phyloP scores from a whole-genome alignment of 2,329 filamentous ascomycete genomes.

The Exophiala sp. region DNA sequence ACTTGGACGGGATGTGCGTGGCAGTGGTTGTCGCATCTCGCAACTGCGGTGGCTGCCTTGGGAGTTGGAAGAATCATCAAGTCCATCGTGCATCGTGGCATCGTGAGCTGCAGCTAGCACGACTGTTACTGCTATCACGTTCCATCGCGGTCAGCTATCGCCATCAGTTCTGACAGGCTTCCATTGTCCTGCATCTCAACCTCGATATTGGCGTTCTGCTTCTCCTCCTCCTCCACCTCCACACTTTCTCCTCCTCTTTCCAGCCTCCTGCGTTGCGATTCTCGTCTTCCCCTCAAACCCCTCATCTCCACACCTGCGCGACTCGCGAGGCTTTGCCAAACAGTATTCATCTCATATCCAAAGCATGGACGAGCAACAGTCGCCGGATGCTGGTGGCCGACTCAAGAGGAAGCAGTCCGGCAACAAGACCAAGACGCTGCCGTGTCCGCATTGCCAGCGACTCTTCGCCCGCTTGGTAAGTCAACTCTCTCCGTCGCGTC shows the following conservation, averaged over 20 bases:
- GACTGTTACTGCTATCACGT: no score
- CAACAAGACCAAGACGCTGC: conserved; percentile 42
- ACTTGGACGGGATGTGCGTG: background rate
- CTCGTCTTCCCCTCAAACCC: conserved; percentile 8
- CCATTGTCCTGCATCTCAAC: no score
- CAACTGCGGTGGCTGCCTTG: background rate
- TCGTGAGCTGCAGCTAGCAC: no score
- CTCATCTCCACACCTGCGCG: conserved; percentile 15
- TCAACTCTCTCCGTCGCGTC: background rate
- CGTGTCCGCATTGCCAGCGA: conserved; percentile 45
- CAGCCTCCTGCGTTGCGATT: background rate
- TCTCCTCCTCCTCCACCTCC: background rate
- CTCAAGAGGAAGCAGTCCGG: conserved; percentile 29
- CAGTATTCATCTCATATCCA: background rate
- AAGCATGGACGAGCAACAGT: conserved; percentile 22
- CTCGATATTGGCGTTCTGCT: no score
- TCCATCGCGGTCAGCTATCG: no score
- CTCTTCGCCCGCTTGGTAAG: conserved; percentile 42
- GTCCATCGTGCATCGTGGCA: no score
- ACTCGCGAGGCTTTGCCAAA: conserved; percentile 6
- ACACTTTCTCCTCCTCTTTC: conserved; percentile 1
- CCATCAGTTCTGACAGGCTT: no score
- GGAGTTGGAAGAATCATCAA: no score
- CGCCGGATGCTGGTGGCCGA: conserved; percentile 17
- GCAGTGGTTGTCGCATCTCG: background rate